Base-by-base conservation (phyloP, 2,329 filamentous ascomycete species). In the Septoria linicola region DNA sequence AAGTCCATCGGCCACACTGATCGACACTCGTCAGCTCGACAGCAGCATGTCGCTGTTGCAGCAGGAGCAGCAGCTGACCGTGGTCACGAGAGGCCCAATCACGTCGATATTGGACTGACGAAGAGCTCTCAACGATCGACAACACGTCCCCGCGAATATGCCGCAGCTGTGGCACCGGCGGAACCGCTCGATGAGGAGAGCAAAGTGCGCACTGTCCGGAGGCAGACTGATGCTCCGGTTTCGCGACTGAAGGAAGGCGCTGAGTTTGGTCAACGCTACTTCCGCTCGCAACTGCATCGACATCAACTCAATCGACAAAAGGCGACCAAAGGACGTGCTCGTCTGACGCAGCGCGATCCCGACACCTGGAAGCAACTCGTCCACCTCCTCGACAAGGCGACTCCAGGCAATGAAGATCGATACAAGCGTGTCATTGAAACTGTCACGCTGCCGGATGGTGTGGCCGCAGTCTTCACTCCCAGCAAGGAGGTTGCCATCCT, bases 371-470 rank as follows among this genome's bases (percentile, higher is more conserved):
- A 27, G 7, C 48, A 44, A 1, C 49, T 57, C 1, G 39, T 62
- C 11, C 21, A 25, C 5, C 17, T 59, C 14, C 53, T 65, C 8
- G 55, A 60, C 7, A 34, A 56, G 7, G 31, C 42, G 3, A 63
- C 56, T 5, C 47, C 55, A 7, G 19, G 25, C 2, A 53, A 54
- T 2, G 20, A 27, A 1, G 42, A 55, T 11, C 34, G 44, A 8
- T 53, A 58, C 35, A 49, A 44, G 7, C 59, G 56, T n/a, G 54
- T 53, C 13, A 40, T 51, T n/a, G 62, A 64, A 36, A 57, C 45
- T 4, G 54, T 64, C 8, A 53, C 42, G 3, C 35, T 66, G 25
- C 62, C 63, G 2, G 34, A 47, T 3, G 57, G 55, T 6, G 45
- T 55, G 16, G 34, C 39, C 11, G 59, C 55, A 8, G 45, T 47